Evolutionary conservation across 2,329 filamentous ascomycete genomes (phyloP).

Genomic region (Colletotrichum kahawae): DNA sequence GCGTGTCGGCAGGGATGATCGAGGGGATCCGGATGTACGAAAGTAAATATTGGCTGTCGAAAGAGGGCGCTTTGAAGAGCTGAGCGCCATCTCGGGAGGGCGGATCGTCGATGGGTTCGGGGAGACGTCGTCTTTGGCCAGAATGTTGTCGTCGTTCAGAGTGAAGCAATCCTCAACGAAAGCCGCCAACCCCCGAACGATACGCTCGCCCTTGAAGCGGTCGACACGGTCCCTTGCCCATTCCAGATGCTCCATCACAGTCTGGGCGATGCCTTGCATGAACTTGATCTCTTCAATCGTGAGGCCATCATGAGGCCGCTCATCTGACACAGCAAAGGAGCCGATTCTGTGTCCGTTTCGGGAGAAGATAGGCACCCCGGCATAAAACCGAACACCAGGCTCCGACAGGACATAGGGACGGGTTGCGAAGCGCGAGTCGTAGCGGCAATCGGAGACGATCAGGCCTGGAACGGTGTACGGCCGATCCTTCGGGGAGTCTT

Average conservation of each 20-base stretch:
- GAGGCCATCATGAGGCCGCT: slow-evolving; percentile 57
- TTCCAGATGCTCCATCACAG: slow-evolving; percentile 67
- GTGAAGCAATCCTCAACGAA: slow-evolving; percentile 57
- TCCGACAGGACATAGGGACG: slow-evolving; percentile 36
- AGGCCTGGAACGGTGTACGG: slow-evolving; percentile 33
- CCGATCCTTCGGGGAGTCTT: slow-evolving; percentile 23
- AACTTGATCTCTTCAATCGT: slow-evolving; percentile 53
- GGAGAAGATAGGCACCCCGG: slow-evolving; percentile 63
- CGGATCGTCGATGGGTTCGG: not conserved
- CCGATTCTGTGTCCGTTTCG: slow-evolving; percentile 61
- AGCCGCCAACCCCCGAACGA: slow-evolving; percentile 56
- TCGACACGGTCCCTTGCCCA: slow-evolving; percentile 56
- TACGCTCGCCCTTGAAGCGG: slow-evolving; percentile 57
- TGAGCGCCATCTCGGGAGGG: slow-evolving; percentile 9
- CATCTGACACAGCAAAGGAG: slow-evolving; percentile 63
- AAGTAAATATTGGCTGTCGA: slow-evolving; percentile 11
- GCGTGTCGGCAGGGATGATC: not conserved
- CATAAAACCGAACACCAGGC: slow-evolving; percentile 40
- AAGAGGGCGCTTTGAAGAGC: not conserved
- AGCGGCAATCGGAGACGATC: slow-evolving; percentile 33
- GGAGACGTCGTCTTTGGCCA: slow-evolving; percentile 2
- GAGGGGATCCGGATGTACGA: not conserved
- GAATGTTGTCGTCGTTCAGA: not conserved
- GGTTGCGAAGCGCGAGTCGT: slow-evolving; percentile 35
- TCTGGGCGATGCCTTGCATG: slow-evolving; percentile 59